A percentile compares a stretch with the other conserved stretches of the same genome.
These are phyloP conservation scores for Perkinsus chesapeaki DNA, from an alignment of 169 alveolate genomes.

Conservation along the genomic window DNA sequence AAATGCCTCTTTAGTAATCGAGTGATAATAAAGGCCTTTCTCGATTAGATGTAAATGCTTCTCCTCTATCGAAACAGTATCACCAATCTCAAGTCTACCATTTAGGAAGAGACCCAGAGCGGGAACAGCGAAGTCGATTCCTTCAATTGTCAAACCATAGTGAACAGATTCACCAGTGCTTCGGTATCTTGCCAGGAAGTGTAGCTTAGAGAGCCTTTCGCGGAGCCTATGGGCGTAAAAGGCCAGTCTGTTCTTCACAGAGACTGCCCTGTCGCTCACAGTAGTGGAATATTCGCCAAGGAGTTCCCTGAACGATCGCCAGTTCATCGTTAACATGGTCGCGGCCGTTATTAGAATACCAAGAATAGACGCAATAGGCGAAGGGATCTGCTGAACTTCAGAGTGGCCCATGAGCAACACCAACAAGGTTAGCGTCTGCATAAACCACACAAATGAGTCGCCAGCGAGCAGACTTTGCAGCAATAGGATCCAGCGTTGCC, in stretches of 20 bases:
- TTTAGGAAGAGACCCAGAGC: not conserved
- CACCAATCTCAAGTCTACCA: not conserved
- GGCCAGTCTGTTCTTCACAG: not conserved
- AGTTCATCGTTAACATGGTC: not conserved
- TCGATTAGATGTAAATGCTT: not conserved
- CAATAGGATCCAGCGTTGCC: too few species aligned
- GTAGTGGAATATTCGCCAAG: not conserved
- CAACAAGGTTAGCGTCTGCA: not conserved
- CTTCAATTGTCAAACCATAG: not conserved
- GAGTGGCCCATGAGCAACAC: not conserved
- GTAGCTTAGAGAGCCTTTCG: not conserved
- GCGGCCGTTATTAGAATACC: not conserved
- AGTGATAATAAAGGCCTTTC: not conserved
- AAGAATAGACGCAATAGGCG: not conserved
- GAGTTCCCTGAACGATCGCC: not conserved
- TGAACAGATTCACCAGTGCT: not conserved
- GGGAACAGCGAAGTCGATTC: not conserved
- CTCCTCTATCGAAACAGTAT: not conserved
- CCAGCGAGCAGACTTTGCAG: not conserved
- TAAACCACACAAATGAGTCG: slow-evolving; percentile 4
- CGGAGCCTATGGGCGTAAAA: not conserved
- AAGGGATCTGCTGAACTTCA: not conserved
- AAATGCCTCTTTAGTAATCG: not conserved
- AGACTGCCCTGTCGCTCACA: not conserved
- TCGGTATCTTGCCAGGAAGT: not conserved